Evolutionary conservation across 306 rosid species (phyloP).

Genomic region (Rosa lucieae): DNA sequence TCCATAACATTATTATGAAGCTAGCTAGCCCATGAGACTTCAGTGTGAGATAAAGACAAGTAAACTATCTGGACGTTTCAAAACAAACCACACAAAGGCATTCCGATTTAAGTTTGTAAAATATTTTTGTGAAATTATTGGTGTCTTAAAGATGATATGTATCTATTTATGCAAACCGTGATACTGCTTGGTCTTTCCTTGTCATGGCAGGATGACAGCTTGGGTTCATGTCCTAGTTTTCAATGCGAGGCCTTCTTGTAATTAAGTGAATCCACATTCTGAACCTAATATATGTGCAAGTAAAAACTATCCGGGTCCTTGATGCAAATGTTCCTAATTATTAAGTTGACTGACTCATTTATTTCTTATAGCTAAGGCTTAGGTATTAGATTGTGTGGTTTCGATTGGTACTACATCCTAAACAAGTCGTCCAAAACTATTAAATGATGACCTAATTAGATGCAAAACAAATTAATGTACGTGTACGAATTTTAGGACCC

Average conservation of each 20-base stretch:
- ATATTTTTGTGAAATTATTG: background rate
- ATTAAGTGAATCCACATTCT: background rate
- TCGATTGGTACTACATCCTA: too few relatives aligned
- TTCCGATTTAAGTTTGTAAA: background rate
- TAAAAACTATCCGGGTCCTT: background rate
- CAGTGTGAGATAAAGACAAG: background rate
- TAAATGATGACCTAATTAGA: too few relatives aligned
- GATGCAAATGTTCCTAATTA: background rate
- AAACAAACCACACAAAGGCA: slow-evolving; percentile 11
- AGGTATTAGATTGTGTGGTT: too few relatives aligned
- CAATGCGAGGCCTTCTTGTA: slow-evolving; percentile 3
- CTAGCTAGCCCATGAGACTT: background rate
- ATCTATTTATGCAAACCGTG: background rate
- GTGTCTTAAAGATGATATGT: background rate
- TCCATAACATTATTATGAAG: background rate
- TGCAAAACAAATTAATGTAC: too few relatives aligned
- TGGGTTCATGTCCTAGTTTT: background rate
- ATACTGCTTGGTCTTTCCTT: slow-evolving; percentile 8
- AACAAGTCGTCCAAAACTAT: too few relatives aligned
- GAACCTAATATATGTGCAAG: background rate
- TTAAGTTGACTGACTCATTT: too few relatives aligned
- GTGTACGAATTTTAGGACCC: background rate
- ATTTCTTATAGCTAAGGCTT: too few relatives aligned
- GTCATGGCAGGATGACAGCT: slow-evolving; percentile 22
- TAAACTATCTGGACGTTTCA: background rate